Percentiles rank a stretch among this genome's conserved stretches.
phyloP scores from a whole-genome alignment of 2,329 filamentous ascomycete genomes.

The Cryphonectria naterciae region DNA sequence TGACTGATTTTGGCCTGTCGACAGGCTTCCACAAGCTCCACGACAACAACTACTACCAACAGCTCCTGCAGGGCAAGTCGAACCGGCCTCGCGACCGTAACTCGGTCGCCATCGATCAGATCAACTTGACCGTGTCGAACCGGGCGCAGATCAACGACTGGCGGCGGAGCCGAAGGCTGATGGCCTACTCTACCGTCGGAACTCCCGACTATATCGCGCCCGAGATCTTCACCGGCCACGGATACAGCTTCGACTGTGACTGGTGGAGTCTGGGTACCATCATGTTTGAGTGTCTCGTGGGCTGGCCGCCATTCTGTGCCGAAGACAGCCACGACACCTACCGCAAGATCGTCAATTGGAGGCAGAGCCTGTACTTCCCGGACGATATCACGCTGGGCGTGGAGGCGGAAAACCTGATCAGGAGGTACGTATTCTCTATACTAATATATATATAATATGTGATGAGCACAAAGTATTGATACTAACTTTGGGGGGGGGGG shows the following conservation, averaged over 20 bases:
- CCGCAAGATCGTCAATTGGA: constrained; percentile 99
- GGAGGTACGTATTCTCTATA: constrained; percentile 65
- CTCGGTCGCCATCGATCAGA: constrained; percentile 95
- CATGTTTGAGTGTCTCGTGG: constrained; percentile 99
- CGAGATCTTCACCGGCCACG: constrained; percentile 95
- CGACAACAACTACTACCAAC: constrained; percentile 98
- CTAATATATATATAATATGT: no score
- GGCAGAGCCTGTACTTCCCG: constrained; percentile 92
- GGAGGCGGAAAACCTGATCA: constrained; percentile 89
- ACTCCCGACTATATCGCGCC: constrained; percentile 98
- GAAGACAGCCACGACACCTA: constrained; percentile 98
- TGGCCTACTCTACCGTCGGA: constrained; percentile 97
- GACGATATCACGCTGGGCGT: constrained; percentile 79
- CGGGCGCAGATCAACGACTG: constrained; percentile 98
- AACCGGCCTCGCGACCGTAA: constrained; percentile 79
- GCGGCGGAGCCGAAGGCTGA: constrained; percentile 91
- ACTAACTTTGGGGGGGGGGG: no score
- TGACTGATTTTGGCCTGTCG: constrained; percentile 96
- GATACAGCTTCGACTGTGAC: constrained; percentile 96
- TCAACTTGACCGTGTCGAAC: constrained; percentile 97
- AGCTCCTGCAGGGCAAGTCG: constrained; percentile 81
- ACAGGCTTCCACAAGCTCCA: constrained; percentile 98
- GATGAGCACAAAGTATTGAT: constrained; percentile 15
- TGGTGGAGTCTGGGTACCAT: constrained; percentile 99
- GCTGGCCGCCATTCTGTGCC: constrained; percentile 98